phyloP scores from a whole-genome alignment of 23 red algal species.

The Gracilariopsis chorda region DNA sequence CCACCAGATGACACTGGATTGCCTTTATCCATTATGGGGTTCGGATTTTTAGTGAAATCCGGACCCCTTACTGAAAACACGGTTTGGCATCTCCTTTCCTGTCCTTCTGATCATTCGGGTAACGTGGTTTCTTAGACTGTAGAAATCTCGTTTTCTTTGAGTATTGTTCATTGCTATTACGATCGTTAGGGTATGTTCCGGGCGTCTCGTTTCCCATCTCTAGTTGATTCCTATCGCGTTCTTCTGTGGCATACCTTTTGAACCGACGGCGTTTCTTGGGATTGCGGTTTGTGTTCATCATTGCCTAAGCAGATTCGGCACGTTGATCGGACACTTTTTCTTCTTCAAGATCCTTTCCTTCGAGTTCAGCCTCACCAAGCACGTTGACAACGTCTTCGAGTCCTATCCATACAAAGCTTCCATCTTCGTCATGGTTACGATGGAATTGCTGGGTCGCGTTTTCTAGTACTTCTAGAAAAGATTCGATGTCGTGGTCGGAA shows the following conservation, averaged over 20 bases:
- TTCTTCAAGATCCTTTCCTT: background rate
- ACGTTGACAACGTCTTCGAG: background rate
- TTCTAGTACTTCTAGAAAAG: no score
- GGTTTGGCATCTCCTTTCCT: background rate
- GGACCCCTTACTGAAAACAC: slow-evolving; percentile 42
- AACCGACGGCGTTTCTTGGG: background rate
- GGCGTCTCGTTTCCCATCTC: no score
- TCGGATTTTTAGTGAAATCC: background rate
- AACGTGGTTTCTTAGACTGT: background rate
- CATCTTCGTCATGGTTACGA: no score
- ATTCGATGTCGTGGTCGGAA: no score
- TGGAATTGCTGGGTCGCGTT: no score
- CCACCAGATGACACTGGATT: background rate
- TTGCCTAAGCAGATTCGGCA: background rate
- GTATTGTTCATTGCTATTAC: no score
- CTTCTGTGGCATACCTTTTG: background rate
- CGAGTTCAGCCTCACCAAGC: background rate
- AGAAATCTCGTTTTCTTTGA: background rate
- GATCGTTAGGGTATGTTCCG: no score
- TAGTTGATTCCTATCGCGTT: no score
- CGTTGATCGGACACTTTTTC: background rate
- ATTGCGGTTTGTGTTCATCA: background rate
- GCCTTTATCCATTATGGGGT: slow-evolving; percentile 20
- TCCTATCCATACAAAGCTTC: no score
- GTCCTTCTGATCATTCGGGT: background rate